Evolutionary conservation across 441 rosid species (phyloP), one percentile per base, ranked within the genome.

Genomic region (Arabidopsis lyrata): DNA sequence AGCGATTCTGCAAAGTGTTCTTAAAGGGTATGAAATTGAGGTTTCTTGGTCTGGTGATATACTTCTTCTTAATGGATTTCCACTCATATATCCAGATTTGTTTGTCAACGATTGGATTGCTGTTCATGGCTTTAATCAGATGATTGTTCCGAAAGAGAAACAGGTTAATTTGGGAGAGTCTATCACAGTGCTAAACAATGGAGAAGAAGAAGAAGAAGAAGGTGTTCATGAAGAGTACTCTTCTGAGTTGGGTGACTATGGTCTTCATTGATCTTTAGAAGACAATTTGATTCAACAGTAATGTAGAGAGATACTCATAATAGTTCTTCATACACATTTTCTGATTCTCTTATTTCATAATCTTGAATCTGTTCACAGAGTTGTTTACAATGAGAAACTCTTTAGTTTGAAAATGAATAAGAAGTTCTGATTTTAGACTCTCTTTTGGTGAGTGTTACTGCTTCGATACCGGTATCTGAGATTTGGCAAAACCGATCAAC

Each of bases 401-500:
- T 44, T n/a, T 16, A 16, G 50, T 3, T 2, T 45, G 50, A 15
- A 45, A 45, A 45, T 6, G 50, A 36, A 36, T 3, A 49, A 24
- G n/a, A 48, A 34, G 48, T 61, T 71, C 15, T 24, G n/a, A 36
- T 72, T 56, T 18, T 38, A 22, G 56, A 32, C 18, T 53, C 70
- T 63, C 11, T 52, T 22, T 18, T 18, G 45, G 59, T 49, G 63
- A 42, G 15, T 71, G 61, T 34, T 58, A 47, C 59, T 58, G 38
- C 13, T 31, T 58, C 3, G 83, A 74, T 6, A 89, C 66, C 2
- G 95, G 95, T 86, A 81, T 47, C 1, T 89, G 93, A 56, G 92
- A 86, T 82, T 90, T 90, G 14, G 97, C 88, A 58, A 90, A 85
- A 6, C 90, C 86, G 10, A 90, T 80, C 93, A 5, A 31, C 35